Percentiles rank a stretch among this genome's conserved stretches.
Conservation (phyloP, 1,284 basidiomycete species). For the Sanghuangporus sanghuang region DNA sequence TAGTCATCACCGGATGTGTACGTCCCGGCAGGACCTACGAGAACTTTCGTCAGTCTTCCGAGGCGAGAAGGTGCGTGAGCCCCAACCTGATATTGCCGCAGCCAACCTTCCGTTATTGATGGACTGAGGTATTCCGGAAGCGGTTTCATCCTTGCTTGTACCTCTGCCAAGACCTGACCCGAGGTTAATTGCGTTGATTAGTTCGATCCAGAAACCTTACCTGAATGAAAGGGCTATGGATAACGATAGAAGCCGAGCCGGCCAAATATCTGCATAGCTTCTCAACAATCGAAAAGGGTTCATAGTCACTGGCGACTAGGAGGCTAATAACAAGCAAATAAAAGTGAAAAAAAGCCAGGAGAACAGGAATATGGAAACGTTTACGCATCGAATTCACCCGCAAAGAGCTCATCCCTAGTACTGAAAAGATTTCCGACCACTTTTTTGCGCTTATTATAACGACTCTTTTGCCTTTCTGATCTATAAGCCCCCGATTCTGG, state of each 20-base stretch:
- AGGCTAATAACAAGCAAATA: constrained; percentile 42
- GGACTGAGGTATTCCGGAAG: constrained; percentile 72
- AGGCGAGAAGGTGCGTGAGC: not conserved
- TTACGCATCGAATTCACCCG: constrained; percentile 84
- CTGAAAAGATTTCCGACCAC: constrained; percentile 52
- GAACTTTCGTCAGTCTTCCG: not conserved
- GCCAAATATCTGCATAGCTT: constrained; percentile 71
- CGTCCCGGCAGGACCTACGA: constrained; percentile 81
- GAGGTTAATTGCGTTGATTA: constrained; percentile 23
- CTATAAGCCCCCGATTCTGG: constrained; percentile 44
- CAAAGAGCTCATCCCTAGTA: constrained; percentile 78
- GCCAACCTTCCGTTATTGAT: constrained; percentile 83
- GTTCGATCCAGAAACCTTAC: constrained; percentile 31
- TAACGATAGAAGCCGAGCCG: constrained; percentile 83
- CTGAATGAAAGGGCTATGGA: constrained; percentile 81
- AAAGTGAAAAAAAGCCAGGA: not conserved
- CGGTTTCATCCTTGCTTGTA: constrained; percentile 69
- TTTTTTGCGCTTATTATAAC: constrained; percentile 68
- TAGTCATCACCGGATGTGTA: constrained; percentile 94
- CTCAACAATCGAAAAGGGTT: constrained; percentile 79
- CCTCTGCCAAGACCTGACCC: constrained; percentile 60
- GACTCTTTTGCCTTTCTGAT: constrained; percentile 65
- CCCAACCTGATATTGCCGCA: constrained; percentile 80
- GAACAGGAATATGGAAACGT: constrained; percentile 1
- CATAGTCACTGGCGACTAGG: constrained; percentile 81